A percentile compares a stretch with the other conserved stretches of the same genome.
Conservation (phyloP, 2,329 filamentous ascomycete species). For the Neonectria coccinea region DNA sequence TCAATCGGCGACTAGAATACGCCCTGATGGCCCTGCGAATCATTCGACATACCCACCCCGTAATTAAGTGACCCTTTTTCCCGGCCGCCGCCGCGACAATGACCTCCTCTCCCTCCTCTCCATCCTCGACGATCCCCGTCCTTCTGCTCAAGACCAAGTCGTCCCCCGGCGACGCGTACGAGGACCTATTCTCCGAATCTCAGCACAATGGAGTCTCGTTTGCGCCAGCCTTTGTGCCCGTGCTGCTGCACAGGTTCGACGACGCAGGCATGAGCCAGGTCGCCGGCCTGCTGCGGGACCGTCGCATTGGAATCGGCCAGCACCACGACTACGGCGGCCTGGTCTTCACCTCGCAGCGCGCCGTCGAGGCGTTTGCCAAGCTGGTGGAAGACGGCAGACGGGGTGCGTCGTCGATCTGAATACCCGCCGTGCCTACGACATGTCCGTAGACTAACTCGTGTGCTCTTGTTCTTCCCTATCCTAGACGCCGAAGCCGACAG, state of each 20-base stretch:
- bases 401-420: conserved; percentile 33
- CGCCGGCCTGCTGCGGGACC: conserved; percentile 59
- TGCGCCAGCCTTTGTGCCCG: conserved; percentile 78
- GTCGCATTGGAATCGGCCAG: conserved; percentile 53
- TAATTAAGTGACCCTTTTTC: conserved; percentile 8
- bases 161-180: conserved; percentile 76
- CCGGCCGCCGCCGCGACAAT: conserved; percentile 23
- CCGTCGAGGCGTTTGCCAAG: conserved; percentile 80
- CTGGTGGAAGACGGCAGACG: conserved; percentile 68
- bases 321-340: conserved; percentile 74
- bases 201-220: conserved; percentile 58
- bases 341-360: conserved; percentile 86
- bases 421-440: too few species aligned
- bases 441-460: conserved; percentile 4
- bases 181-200: conserved; percentile 70
- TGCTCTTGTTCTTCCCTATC: not conserved
- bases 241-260: conserved; percentile 77
- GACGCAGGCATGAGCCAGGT: conserved; percentile 68
- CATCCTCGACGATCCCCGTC: conserved; percentile 56
- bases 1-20: not conserved
- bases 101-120: conserved; percentile 18
- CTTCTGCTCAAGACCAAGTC: conserved; percentile 85
- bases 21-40: conserved; percentile 1
- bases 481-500: conserved; percentile 28
- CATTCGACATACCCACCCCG: conserved; percentile 29